phyloP scores from a whole-genome alignment of 2,329 filamentous ascomycete species.

The Ophidiomyces ophidiicola region DNA sequence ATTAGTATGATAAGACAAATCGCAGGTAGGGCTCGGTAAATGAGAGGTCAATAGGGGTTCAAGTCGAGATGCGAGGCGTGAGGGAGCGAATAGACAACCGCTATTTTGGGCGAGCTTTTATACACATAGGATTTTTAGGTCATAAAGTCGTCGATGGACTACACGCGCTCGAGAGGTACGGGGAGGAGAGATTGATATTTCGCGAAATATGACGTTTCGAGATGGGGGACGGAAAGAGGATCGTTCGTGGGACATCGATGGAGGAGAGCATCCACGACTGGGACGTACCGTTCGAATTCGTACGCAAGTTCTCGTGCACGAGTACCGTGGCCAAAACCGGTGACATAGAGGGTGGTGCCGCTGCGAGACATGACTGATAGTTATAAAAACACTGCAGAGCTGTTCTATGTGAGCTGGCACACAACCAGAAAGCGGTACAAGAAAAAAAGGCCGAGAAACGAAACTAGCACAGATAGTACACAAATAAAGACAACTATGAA shows the following conservation, averaged over 20 bases:
- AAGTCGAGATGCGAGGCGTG: background rate
- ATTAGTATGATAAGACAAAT: conserved; percentile 16
- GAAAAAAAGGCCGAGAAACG: background rate
- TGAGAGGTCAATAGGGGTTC: background rate
- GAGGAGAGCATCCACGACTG: conserved; percentile 20
- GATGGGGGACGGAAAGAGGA: conserved; percentile 15
- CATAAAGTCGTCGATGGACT: conserved; percentile 13
- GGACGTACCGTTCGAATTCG: conserved; percentile 99
- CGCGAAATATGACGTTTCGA: conserved; percentile 15
- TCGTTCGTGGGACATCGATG: conserved; percentile 19
- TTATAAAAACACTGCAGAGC: no score
- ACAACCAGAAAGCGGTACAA: background rate
- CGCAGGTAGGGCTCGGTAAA: background rate
- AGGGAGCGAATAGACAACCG: conserved; percentile 3
- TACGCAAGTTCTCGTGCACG: conserved; percentile 98
- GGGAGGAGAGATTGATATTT: conserved; percentile 12
- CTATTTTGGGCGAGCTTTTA: conserved; percentile 4
- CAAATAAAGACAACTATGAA: background rate
- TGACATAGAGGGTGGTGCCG: conserved; percentile 87
- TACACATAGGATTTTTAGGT: conserved; percentile 7
- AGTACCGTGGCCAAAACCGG: conserved; percentile 96
- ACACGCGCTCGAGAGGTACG: conserved; percentile 12
- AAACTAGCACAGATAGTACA: background rate
- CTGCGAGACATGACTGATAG: conserved; percentile 75
- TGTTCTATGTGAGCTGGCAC: background rate